Evolutionary conservation across 176 grass and related monocot species (phyloP).

Genomic region (Oryza glaberrima): DNA sequence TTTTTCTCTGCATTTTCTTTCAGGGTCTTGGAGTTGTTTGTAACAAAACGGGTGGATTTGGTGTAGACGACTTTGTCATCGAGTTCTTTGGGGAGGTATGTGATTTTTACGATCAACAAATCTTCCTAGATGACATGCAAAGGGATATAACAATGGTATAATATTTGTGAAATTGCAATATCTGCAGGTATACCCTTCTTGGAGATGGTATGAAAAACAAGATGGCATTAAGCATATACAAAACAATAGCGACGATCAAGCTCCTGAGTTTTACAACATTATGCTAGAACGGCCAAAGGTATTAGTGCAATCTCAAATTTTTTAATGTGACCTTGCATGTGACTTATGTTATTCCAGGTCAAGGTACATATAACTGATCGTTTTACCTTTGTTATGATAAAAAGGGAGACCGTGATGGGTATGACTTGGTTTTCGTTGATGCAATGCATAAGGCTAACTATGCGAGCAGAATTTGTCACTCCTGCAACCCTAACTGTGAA

Average conservation of each 20-base stretch:
- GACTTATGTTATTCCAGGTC: constrained; percentile 14
- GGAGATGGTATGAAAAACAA: constrained; percentile 99
- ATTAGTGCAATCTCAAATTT: background rate
- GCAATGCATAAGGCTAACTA: constrained; percentile 99
- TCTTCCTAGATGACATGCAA: background rate
- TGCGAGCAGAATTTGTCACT: constrained; percentile 98
- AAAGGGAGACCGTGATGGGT: constrained; percentile 94
- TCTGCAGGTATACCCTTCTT: constrained; percentile 95
- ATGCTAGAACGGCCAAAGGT: constrained; percentile 99
- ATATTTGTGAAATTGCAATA: constrained; percentile 35
- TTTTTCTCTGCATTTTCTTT: constrained; percentile 35
- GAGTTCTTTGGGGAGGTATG: constrained; percentile 97
- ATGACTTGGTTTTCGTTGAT: constrained; percentile 98
- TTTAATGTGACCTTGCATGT: constrained; percentile 30
- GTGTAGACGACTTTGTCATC: constrained; percentile 88
- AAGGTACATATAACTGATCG: constrained; percentile 38
- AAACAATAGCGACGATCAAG: constrained; percentile 90
- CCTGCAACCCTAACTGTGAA: constrained; percentile 96
- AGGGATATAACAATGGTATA: constrained; percentile 6
- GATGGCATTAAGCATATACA: constrained; percentile 95
- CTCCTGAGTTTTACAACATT: constrained; percentile 99
- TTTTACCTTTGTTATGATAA: constrained; percentile 45
- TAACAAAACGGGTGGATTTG: constrained; percentile 90
- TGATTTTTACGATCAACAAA: constrained; percentile 20
- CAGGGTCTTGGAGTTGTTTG: constrained; percentile 99